Evolutionary conservation across 306 rosid species (phyloP).

Genomic region (Lithocarpus polystachyus): DNA sequence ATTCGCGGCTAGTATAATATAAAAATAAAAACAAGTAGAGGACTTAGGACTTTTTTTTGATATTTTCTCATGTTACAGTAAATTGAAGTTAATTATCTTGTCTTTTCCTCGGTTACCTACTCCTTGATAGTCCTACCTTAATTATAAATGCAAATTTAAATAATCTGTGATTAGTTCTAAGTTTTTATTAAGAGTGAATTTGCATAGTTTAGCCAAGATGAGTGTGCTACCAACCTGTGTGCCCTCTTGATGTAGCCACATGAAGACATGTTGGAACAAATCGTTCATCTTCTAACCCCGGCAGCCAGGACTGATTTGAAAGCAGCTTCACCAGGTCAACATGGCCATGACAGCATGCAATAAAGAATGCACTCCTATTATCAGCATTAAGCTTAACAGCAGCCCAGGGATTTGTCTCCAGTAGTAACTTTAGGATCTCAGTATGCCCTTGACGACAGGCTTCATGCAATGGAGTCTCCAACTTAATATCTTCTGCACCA

Average conservation of each 20-base stretch:
- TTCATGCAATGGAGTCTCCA: conserved; percentile 63
- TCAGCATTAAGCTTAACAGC: conserved; percentile 36
- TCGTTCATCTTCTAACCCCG: conserved; percentile 25
- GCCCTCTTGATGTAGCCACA: conserved; percentile 55
- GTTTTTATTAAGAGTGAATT: no score
- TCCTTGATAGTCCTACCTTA: no score
- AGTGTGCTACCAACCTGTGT: conserved; percentile 35
- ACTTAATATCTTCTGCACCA: conserved; percentile 39
- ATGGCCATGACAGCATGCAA: conserved; percentile 58
- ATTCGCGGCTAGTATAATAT: no score
- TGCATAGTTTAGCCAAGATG: no score
- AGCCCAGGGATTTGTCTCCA: conserved; percentile 37
- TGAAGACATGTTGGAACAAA: conserved; percentile 45
- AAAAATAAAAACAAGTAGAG: no score
- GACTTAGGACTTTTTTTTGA: no score
- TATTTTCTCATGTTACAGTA: no score
- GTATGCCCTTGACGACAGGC: conserved; percentile 48
- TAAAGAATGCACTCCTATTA: conserved; percentile 33
- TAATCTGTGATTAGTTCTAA: no score
- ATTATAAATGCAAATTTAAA: no score
- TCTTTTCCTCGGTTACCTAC: no score
- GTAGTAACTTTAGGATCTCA: conserved; percentile 33
- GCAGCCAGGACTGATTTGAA: conserved; percentile 31
- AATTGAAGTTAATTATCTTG: no score
- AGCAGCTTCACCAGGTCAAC: conserved; percentile 49